Evolutionary conservation across 192 early-diverging fungal species (phyloP).

Genomic region (Diversispora epigaea): DNA sequence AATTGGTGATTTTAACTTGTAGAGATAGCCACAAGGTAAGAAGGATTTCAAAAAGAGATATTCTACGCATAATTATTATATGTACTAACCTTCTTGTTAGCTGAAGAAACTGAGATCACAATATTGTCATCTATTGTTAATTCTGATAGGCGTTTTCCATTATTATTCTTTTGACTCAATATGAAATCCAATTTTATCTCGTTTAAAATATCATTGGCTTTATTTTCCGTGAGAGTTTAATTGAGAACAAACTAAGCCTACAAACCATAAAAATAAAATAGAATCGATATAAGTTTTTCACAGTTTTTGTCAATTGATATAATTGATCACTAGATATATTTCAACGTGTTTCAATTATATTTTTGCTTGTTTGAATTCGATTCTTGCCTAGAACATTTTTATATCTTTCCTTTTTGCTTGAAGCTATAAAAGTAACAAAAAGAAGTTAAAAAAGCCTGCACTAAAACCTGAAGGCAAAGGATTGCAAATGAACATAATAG

Average conservation of each 20-base stretch:
- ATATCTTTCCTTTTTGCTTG: background rate
- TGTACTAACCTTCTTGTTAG: background rate
- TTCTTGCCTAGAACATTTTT: background rate
- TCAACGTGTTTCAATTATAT: background rate
- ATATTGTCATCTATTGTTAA: background rate
- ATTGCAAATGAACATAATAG: background rate
- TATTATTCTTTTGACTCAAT: background rate
- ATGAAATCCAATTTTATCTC: constrained; percentile 4
- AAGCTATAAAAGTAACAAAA: background rate
- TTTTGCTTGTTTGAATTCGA: background rate
- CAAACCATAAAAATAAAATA: background rate
- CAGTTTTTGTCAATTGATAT: background rate
- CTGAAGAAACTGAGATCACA: background rate
- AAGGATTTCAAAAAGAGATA: background rate
- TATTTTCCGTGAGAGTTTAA: constrained; percentile 1
- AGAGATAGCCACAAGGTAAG: too few relatives aligned
- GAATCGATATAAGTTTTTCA: background rate
- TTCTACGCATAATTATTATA: background rate
- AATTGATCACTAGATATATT: background rate
- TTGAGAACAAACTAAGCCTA: background rate
- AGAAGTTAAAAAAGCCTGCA: background rate
- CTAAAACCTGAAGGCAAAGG: background rate
- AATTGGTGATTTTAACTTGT: background rate
- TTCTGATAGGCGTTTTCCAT: background rate
- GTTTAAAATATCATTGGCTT: constrained; percentile 1